Conservation (phyloP, 441 rosid species). For the Viola pubescens region DNA sequence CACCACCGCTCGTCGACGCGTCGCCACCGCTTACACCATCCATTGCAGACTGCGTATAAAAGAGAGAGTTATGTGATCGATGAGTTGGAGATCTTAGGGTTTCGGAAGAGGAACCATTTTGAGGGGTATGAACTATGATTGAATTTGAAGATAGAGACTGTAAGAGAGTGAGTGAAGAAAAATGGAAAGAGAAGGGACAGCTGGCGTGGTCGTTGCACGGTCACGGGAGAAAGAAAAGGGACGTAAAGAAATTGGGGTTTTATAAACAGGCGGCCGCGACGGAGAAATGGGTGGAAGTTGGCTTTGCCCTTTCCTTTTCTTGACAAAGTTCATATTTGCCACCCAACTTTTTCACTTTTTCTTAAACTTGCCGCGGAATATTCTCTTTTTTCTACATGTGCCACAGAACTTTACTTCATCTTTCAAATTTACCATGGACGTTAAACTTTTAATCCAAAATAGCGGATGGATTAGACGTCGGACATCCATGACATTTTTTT, state of each 20-base stretch:
- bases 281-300: background rate
- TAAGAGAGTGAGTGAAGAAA: background rate
- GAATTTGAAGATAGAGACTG: background rate
- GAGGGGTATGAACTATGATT: background rate
- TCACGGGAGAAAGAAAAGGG: constrained; percentile 5
- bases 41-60: constrained; percentile 26
- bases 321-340: too few relatives aligned
- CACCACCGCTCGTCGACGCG: constrained; percentile 28
- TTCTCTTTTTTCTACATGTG: too few relatives aligned
- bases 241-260: background rate
- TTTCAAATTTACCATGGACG: too few relatives aligned
- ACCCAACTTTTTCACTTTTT: too few relatives aligned
- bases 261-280: background rate
- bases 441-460: too few relatives aligned
- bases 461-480: too few relatives aligned
- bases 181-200: background rate
- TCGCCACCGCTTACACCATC: constrained; percentile 20
- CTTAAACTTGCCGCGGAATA: too few relatives aligned
- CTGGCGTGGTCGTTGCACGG: constrained; percentile 11
- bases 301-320: too few relatives aligned
- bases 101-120: constrained; percentile 9
- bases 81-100: constrained; percentile 12
- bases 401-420: too few relatives aligned
- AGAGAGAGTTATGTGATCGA: background rate
- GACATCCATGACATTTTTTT: too few relatives aligned